Conservation (phyloP, 1,139 yeast genomes). For the Pichia sp. region DNA sequence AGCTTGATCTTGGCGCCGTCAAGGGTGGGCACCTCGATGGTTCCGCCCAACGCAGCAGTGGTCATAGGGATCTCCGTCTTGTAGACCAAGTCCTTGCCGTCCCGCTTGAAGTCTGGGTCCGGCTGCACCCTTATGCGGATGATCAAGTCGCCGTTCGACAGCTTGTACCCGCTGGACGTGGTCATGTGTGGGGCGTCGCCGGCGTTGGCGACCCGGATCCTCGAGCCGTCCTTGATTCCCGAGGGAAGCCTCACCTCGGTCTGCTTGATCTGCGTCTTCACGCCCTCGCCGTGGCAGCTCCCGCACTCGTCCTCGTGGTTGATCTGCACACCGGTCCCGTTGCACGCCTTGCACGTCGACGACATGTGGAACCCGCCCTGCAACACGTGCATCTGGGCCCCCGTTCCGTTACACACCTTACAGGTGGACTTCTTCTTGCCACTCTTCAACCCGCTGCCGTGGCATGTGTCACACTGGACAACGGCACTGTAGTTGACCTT, state of each 20-base stretch:
- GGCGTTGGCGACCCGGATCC: slow-evolving; percentile 78
- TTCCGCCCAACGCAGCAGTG: slow-evolving; percentile 95
- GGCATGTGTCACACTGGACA: slow-evolving; percentile 77
- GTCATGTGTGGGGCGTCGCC: slow-evolving; percentile 86
- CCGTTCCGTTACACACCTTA: slow-evolving; percentile 87
- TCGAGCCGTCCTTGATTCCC: slow-evolving; percentile 83
- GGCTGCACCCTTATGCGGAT: slow-evolving; percentile 73
- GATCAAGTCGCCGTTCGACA: slow-evolving; percentile 80
- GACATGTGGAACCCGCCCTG: slow-evolving; percentile 98
- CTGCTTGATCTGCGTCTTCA: slow-evolving; percentile 58
- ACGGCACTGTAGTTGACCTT: slow-evolving; percentile 69
- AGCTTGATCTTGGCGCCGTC: slow-evolving; percentile 64
- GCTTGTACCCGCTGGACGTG: slow-evolving; percentile 57
- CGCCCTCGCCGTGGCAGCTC: slow-evolving; percentile 88
- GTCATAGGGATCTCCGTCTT: slow-evolving; percentile 78
- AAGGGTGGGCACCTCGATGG: slow-evolving; percentile 79
- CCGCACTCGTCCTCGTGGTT: slow-evolving; percentile 67
- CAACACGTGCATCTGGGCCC: slow-evolving; percentile 78
- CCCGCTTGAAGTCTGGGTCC: slow-evolving; percentile 66
- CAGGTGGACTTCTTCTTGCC: slow-evolving; percentile 80
- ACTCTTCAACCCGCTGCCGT: slow-evolving; percentile 77
- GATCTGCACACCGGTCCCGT: slow-evolving; percentile 81
- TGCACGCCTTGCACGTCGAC: slow-evolving; percentile 86
- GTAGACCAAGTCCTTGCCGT: slow-evolving; percentile 59
- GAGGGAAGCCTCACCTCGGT: slow-evolving; percentile 82